Percentiles rank a stretch among this genome's conserved stretches.
phyloP scores from a whole-genome alignment of 2,329 filamentous ascomycete genomes.

The Elsinoe batatas region DNA sequence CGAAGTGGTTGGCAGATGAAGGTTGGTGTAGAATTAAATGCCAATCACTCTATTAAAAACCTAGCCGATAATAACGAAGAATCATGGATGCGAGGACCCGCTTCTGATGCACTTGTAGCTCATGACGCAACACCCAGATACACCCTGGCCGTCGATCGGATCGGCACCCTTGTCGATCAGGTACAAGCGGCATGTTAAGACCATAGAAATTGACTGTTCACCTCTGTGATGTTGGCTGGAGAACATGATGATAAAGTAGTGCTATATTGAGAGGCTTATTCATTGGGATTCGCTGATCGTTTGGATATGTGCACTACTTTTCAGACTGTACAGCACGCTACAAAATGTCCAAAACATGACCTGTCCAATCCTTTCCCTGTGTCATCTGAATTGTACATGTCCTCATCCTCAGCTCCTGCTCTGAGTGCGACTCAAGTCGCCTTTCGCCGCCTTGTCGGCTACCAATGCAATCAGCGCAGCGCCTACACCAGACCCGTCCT shows the following conservation, averaged over 20 bases:
- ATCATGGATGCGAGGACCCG: not conserved
- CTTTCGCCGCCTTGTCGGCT: slow-evolving; percentile 49
- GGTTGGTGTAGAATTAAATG: no score
- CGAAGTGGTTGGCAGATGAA: no score
- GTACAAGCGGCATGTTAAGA: not conserved
- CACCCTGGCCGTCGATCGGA: not conserved
- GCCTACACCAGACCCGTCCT: slow-evolving; percentile 92
- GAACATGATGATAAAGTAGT: no score
- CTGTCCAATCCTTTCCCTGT: no score
- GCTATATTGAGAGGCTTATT: no score
- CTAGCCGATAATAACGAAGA: no score
- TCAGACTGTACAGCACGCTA: not conserved
- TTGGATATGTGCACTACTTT: not conserved
- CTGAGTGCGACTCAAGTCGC: slow-evolving; percentile 12
- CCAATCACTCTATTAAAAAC: no score
- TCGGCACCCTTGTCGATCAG: not conserved
- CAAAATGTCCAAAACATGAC: not conserved
- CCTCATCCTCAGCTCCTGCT: not conserved
- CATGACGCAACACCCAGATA: not conserved
- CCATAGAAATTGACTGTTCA: no score
- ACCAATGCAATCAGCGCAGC: slow-evolving; percentile 90
- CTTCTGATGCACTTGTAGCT: not conserved
- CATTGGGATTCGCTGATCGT: no score
- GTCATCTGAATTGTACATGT: not conserved
- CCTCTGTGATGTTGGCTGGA: no score